Conservation (phyloP, 2,329 filamentous ascomycete genomes). For the Calonectria leucothoes region DNA sequence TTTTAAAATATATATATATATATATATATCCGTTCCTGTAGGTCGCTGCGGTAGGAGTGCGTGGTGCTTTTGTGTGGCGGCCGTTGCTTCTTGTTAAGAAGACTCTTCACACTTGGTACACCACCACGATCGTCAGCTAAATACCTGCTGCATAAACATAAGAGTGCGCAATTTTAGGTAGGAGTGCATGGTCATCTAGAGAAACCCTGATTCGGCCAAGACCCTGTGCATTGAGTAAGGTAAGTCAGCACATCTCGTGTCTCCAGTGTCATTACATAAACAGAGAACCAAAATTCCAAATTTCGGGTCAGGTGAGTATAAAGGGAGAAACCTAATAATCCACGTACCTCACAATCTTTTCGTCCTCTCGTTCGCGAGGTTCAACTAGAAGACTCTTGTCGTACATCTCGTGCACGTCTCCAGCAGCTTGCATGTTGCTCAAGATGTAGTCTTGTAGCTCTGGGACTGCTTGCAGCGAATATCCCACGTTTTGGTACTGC, state of each 20-base stretch:
- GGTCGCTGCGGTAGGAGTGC: not conserved
- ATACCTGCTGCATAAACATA: not conserved
- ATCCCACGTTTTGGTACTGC: slow-evolving; percentile 98
- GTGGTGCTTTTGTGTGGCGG: not conserved
- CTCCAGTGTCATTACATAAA: slow-evolving; percentile 9
- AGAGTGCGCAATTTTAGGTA: slow-evolving; percentile 13
- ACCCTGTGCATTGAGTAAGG: slow-evolving; percentile 56
- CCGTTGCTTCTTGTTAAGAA: not conserved
- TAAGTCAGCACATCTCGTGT: slow-evolving; percentile 34
- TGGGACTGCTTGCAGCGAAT: slow-evolving; percentile 86
- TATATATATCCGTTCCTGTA: not conserved
- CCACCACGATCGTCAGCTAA: not conserved
- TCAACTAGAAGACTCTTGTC: slow-evolving; percentile 95
- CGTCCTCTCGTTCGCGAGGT: slow-evolving; percentile 95
- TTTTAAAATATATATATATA: no score
- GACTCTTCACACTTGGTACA: no score
- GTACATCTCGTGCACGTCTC: slow-evolving; percentile 99
- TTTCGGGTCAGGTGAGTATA: slow-evolving; percentile 31
- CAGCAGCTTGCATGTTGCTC: slow-evolving; percentile 93
- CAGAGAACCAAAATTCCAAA: slow-evolving; percentile 28
- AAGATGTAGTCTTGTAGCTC: slow-evolving; percentile 98
- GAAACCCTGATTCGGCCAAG: slow-evolving; percentile 70
- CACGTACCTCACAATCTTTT: slow-evolving; percentile 97
- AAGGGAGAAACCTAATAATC: slow-evolving; percentile 41
- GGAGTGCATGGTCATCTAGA: slow-evolving; percentile 52